Evolutionary conservation across 371 early-diverging fungal genomes (phyloP).

Genomic region (Mortierella sp.): DNA sequence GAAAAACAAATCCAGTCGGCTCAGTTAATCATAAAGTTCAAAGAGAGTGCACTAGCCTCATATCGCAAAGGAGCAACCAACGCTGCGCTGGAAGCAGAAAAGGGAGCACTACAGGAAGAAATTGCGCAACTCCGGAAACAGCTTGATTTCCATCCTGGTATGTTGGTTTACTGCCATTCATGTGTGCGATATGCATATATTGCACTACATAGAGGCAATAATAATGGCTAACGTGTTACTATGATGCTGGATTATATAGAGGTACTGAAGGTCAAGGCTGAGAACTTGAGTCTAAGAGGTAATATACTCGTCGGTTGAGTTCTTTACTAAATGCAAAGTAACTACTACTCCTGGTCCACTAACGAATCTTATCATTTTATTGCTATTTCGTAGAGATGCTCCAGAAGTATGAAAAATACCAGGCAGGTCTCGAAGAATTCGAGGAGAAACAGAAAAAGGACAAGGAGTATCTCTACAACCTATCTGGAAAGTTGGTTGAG

Average conservation of each 20-base stretch:
- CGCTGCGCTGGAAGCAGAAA: constrained; percentile 48
- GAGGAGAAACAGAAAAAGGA: constrained; percentile 48
- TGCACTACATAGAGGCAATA: not conserved
- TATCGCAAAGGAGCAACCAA: constrained; percentile 43
- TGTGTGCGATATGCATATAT: too few relatives aligned
- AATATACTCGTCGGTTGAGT: not conserved
- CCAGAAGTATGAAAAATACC: constrained; percentile 43
- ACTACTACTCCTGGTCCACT: not conserved
- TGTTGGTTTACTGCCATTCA: not conserved
- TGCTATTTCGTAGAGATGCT: constrained; percentile 27
- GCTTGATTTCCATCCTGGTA: constrained; percentile 56
- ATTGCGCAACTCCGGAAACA: constrained; percentile 36
- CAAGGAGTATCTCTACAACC: constrained; percentile 43
- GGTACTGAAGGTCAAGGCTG: constrained; percentile 52
- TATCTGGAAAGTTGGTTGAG: constrained; percentile 33
- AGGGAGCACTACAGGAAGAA: constrained; percentile 38
- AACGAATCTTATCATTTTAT: not conserved
- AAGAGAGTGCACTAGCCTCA: constrained; percentile 40
- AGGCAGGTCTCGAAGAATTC: constrained; percentile 42
- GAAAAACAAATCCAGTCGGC: constrained; percentile 54
- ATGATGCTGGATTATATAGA: constrained; percentile 14
- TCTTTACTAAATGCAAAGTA: too few relatives aligned
- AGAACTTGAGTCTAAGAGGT: constrained; percentile 43
- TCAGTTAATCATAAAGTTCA: constrained; percentile 53
- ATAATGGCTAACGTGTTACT: too few relatives aligned